phyloP scores from a whole-genome alignment of 225 moss, liverwort and hornwort species.

The Anthoceros angustus region DNA sequence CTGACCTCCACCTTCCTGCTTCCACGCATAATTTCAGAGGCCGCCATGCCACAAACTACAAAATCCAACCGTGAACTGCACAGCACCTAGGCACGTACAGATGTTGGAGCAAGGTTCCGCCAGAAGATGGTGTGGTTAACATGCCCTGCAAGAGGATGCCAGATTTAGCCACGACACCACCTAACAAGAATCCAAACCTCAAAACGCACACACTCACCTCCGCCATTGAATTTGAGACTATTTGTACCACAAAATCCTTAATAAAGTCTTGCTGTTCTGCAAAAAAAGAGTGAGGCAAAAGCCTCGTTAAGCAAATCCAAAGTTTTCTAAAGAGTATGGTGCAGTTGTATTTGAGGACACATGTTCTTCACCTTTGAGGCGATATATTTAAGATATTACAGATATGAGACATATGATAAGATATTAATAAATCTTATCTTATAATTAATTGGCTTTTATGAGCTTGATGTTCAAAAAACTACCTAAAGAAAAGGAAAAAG shows the following conservation, averaged over 20 bases:
- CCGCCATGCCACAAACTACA: no score
- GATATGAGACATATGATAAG: no score
- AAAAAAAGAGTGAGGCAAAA: conserved; percentile 8
- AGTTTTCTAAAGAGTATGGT: no score
- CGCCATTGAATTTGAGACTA: conserved; percentile 79
- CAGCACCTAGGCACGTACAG: conserved; percentile 26
- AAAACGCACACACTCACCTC: conserved; percentile 27
- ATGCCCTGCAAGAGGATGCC: conserved; percentile 38
- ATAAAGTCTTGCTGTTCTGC: no score
- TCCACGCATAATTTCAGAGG: background rate
- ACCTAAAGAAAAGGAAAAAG: no score
- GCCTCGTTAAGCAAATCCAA: conserved; percentile 49
- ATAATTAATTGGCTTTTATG: no score
- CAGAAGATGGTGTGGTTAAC: conserved; percentile 88
- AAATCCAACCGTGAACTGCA: background rate
- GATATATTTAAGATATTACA: no score
- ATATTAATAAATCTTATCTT: no score
- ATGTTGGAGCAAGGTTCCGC: conserved; percentile 73
- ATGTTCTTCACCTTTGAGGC: no score
- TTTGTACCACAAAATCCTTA: conserved; percentile 46
- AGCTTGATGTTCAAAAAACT: no score
- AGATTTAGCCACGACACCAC: no score
- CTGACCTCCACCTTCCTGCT: conserved; percentile 78
- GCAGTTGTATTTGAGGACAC: no score
- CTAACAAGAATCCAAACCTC: background rate